Evolutionary conservation across 768 basidiomycete genomes (phyloP).

Genomic region (Lentinus brumalis): DNA sequence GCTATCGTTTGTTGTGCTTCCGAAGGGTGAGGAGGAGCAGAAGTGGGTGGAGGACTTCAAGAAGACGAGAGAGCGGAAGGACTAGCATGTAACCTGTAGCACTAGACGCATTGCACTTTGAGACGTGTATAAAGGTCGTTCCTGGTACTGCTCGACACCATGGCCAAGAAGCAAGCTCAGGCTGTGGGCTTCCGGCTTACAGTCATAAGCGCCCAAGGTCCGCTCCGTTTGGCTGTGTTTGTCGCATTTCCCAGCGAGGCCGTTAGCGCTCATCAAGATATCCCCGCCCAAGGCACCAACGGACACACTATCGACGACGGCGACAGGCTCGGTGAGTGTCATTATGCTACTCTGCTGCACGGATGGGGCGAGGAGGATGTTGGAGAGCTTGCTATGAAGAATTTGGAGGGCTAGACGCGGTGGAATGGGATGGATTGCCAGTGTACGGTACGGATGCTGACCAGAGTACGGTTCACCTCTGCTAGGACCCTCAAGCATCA

Average conservation of each 20-base stretch:
- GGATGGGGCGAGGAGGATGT: conserved; percentile 7
- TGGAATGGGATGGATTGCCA: conserved; percentile 59
- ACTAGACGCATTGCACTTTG: background rate
- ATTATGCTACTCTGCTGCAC: conserved; percentile 32
- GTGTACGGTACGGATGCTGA: conserved; percentile 47
- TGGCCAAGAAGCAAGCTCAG: too few relatives aligned
- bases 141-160: too few relatives aligned
- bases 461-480: conserved; percentile 10
- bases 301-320: conserved; percentile 46
- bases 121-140: too few relatives aligned
- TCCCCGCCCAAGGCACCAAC: conserved; percentile 19
- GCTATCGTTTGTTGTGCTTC: conserved; percentile 76
- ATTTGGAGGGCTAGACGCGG: conserved; percentile 24
- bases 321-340: conserved; percentile 71
- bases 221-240: conserved; percentile 5
- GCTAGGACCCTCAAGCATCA: conserved; percentile 35
- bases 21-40: conserved; percentile 73
- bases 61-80: conserved; percentile 21
- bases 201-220: background rate
- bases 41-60: conserved; percentile 92
- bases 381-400: conserved; percentile 7
- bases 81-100: background rate
- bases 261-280: conserved; percentile 13
- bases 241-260: conserved; percentile 13
- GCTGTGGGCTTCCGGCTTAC: too few relatives aligned